A percentile compares a stretch with the other conserved stretches of the same genome.
phyloP scores from a whole-genome alignment of 75 land plant species.

The Pinus tabuliformis region DNA sequence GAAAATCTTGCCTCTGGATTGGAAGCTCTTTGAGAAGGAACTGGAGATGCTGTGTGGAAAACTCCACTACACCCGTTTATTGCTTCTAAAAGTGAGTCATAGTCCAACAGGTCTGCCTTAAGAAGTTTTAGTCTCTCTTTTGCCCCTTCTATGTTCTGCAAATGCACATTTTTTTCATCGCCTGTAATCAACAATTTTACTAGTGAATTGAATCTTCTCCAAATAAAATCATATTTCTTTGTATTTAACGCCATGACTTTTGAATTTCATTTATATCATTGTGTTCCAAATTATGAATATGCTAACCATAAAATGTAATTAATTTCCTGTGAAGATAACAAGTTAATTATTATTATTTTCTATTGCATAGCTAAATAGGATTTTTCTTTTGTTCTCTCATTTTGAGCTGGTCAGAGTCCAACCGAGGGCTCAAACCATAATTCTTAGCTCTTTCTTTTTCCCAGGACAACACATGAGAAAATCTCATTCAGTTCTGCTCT shows the following conservation, averaged over 20 bases:
- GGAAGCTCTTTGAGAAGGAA: conserved; percentile 28
- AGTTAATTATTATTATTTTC: not conserved
- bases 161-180: conserved; percentile 59
- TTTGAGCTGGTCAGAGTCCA: no score
- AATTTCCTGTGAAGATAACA: not conserved
- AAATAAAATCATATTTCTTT: not conserved
- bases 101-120: conserved; percentile 69
- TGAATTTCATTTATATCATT: not conserved
- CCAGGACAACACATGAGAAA: no score
- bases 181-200: conserved; percentile 18
- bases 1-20: conserved; percentile 52
- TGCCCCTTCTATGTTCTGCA: conserved; percentile 58
- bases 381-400: no score
- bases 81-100: conserved; percentile 39
- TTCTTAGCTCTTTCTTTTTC: no score
- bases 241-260: not conserved
- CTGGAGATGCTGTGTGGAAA: conserved; percentile 83
- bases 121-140: conserved; percentile 53
- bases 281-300: not conserved
- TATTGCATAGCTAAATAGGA: not conserved
- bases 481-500: no score
- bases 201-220: not conserved
- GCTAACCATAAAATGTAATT: not conserved
- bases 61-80: conserved; percentile 78
- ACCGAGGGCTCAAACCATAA: no score